Conservation (phyloP, 1,284 basidiomycete genomes). For the Malassezia equina region DNA sequence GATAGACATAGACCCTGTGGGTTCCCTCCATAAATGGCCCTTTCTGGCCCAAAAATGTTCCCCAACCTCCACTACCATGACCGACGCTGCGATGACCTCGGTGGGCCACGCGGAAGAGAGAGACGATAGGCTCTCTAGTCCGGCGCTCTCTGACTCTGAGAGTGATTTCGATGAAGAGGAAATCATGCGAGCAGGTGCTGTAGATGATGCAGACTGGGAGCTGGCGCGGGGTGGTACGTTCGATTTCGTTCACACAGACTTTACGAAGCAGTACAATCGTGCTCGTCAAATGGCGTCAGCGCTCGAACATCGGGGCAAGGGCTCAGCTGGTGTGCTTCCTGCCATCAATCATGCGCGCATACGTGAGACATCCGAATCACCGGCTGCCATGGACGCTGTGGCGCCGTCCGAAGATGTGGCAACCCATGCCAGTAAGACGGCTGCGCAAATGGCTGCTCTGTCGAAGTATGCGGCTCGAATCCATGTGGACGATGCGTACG, state of each 20-base stretch:
- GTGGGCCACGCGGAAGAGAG: neutral
- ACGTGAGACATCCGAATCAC: constrained; percentile 1
- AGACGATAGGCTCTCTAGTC: neutral
- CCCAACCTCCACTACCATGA: neutral
- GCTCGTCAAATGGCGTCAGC: constrained; percentile 37
- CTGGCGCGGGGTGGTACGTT: constrained; percentile 33
- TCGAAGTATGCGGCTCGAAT: constrained; percentile 36
- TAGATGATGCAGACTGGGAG: constrained; percentile 47
- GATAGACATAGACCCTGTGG: neutral
- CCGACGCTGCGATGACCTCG: neutral
- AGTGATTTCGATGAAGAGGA: constrained; percentile 5
- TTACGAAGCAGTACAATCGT: constrained; percentile 46
- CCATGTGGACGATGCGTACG: constrained; percentile 32
- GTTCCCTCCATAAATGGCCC: neutral
- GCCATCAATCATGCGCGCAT: constrained; percentile 28
- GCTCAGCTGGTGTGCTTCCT: constrained; percentile 13
- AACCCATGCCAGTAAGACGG: constrained; percentile 21
- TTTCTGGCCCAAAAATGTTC: neutral
- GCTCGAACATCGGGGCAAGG: constrained; percentile 13
- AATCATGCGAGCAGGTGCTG: constrained; percentile 18
- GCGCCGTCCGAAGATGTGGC: neutral
- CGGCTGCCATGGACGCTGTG: neutral
- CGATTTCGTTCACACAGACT: constrained; percentile 18
- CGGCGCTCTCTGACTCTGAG: neutral
- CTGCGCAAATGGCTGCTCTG: constrained; percentile 35